Base-by-base conservation (phyloP, 768 basidiomycete genomes). In the Suillus cothurnatus region DNA sequence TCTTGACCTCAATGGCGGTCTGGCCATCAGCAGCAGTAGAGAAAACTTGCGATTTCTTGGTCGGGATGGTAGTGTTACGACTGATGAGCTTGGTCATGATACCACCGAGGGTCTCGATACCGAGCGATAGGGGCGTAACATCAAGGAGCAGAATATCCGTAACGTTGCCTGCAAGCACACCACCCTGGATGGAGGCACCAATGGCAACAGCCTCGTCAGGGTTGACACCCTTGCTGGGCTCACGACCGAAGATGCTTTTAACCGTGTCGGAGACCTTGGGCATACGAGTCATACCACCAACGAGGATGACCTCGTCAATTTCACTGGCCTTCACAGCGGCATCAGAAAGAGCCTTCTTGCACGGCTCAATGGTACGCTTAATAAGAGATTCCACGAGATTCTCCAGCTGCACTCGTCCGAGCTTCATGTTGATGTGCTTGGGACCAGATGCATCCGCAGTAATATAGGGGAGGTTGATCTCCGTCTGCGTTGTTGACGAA, bases 1-100 rank as follows among this genome's bases (percentile, higher is more conserved):
- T 95, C 88, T 99, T 99, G 79, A 99, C 97, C 78, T 99, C 96
- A 69, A 99, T 98, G 43, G 97, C 96, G n/a, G 93, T 97, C 81
- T 99, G 97, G 61, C 97, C 97, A 67, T 99, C 97, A 45, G 97
- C 97, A 47, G 97, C 97, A 19, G 97, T 99, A 5, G 97, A 99
- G 86, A 99, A 99, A 52, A 91, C 92, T 78, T 99, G 97, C 0
- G 94, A 95, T 87, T 99, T 99, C 86, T 99, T 99, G 71, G 97
- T 98, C 6, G 97, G 97, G 80, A 99, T 99, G 64, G 97, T 99
- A 14, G 97, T 99, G 84, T 99, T 99, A 66, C 97, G 92, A 74
- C 85, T 91, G 81, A 99, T 99, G 52, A 99, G 88, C 80, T 98
- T 97, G 69, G 97, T 99, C 94, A 99, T 99, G 80, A 99, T 98